Conservation (phyloP, 2,329 filamentous ascomycete genomes). For the Fusarium sp. region DNA sequence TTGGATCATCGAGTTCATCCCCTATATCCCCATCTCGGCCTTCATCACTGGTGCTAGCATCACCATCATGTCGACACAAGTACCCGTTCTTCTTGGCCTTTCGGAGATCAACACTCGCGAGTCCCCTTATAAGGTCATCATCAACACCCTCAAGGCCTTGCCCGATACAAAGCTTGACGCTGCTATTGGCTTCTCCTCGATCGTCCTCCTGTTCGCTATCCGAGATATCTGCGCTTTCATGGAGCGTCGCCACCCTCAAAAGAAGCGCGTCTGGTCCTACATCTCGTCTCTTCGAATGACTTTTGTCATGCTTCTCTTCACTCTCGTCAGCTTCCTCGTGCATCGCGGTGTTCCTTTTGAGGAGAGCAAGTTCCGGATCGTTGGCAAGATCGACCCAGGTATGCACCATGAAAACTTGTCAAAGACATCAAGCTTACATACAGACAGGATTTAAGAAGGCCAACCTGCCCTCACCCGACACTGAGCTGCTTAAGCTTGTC, state of each 20-base stretch:
- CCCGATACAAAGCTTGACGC: conserved; percentile 70
- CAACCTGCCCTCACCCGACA: conserved; percentile 67
- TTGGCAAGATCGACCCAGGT: conserved; percentile 75
- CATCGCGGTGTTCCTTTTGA: conserved; percentile 65
- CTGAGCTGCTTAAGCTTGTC: conserved; percentile 67
- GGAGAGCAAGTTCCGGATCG: conserved; percentile 68
- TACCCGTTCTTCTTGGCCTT: conserved; percentile 59
- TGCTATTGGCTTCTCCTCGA: conserved; percentile 76
- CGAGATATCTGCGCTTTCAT: conserved; percentile 69
- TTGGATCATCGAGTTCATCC: conserved; percentile 65
- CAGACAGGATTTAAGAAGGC: conserved; percentile 71
- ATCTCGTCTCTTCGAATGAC: conserved; percentile 79
- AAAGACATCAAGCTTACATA: conserved; percentile 19
- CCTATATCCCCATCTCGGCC: conserved; percentile 61
- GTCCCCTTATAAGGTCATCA: conserved; percentile 58
- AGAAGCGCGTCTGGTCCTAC: conserved; percentile 77
- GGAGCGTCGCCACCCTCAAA: conserved; percentile 70
- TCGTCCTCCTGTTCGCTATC: conserved; percentile 74
- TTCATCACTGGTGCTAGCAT: conserved; percentile 65
- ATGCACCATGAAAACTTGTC: conserved; percentile 11
- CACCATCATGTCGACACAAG: conserved; percentile 62
- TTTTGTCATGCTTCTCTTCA: conserved; percentile 82
- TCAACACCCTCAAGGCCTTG: conserved; percentile 56
- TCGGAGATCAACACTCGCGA: conserved; percentile 58
- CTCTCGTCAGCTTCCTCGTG: conserved; percentile 76